phyloP scores from a whole-genome alignment of 2,329 filamentous ascomycete species.

The Dothistroma septosporum region DNA sequence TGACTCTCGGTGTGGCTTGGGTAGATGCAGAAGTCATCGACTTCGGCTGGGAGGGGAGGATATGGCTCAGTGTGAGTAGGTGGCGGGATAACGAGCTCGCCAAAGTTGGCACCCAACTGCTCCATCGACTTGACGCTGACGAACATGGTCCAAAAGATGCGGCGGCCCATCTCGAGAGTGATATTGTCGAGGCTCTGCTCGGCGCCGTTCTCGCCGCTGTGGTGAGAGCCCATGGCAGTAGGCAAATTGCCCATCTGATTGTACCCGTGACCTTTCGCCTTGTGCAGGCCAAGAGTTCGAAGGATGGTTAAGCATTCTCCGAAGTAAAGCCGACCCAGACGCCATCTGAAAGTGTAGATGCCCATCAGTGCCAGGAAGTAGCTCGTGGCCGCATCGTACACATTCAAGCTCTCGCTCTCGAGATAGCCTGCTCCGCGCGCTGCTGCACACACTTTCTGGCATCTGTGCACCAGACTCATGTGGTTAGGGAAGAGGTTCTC shows the following conservation, averaged over 20 bases:
- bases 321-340: constrained; percentile 65
- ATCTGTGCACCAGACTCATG: constrained; percentile 65
- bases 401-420: constrained; percentile 51
- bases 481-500: constrained; percentile 65
- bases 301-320: constrained; percentile 68
- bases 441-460: constrained; percentile 63
- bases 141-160: constrained; percentile 78
- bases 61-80: constrained; percentile 71
- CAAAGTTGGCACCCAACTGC: constrained; percentile 68
- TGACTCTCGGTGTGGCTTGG: constrained; percentile 67
- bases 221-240: constrained; percentile 35
- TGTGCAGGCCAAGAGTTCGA: constrained; percentile 62
- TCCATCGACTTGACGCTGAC: constrained; percentile 68
- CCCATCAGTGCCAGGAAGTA: constrained; percentile 68
- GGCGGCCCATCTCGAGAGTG: constrained; percentile 52
- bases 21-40: constrained; percentile 79
- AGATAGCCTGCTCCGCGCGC: constrained; percentile 59
- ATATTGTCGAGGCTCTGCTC: constrained; percentile 43
- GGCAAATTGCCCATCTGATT: constrained; percentile 37
- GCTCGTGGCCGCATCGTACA: constrained; percentile 66
- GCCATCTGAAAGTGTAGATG: constrained; percentile 65
- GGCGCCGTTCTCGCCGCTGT: constrained; percentile 34
- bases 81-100: constrained; percentile 70
- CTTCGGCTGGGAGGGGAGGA: constrained; percentile 72
- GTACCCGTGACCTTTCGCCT: constrained; percentile 46